Base-by-base conservation (phyloP, 257 asterid genomes). In the Apocynum venetum region DNA sequence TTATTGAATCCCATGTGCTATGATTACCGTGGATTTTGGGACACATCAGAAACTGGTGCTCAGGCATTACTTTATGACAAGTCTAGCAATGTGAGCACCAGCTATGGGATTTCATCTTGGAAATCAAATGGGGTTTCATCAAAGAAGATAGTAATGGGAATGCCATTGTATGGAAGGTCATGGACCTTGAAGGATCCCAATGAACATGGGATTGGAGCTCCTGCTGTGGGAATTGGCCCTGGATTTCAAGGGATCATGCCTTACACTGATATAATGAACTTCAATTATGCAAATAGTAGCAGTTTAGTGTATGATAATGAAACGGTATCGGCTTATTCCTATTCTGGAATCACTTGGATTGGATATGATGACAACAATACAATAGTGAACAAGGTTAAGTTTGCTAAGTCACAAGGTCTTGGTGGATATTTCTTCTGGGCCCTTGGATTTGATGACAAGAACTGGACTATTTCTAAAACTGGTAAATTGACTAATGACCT, bases 401-500 rank as follows among this genome's bases (percentile, higher is more conserved):
- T 69, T 80, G 89, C 94, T 2, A 87, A 84, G 81, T 82, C 78
- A 13, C 88, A 86, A 76, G 88, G 88, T 2, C 87, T 90, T 84
- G 93, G 91, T 10, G 96, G 96, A 6, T 91, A 91, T 84, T 90
- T 91, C 79, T 89, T 90, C 40, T 90, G 96, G 96, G 92, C 88
- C 17, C 89, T 91, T 66, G 93, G 91, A 73, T 73, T 35, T 75
- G 83, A 64, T 72, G 89, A 87, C 81, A 89, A 83, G 76, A 79
- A 86, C 43, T 92, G 91, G 96, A 82, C 82, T 20, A 85, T 90
- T 72, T 87, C 96, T 57, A 83, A 72, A 81, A 82, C 93, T 85
- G 93, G 96, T 92, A 77, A 57, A 20, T 25, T 25, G 31, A 46
- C 49, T 46, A 46, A 46, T 0, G 31, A 25, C 31, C 31, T 25